Conservation (phyloP, 169 alveolate species). For the Babesia divergens region DNA sequence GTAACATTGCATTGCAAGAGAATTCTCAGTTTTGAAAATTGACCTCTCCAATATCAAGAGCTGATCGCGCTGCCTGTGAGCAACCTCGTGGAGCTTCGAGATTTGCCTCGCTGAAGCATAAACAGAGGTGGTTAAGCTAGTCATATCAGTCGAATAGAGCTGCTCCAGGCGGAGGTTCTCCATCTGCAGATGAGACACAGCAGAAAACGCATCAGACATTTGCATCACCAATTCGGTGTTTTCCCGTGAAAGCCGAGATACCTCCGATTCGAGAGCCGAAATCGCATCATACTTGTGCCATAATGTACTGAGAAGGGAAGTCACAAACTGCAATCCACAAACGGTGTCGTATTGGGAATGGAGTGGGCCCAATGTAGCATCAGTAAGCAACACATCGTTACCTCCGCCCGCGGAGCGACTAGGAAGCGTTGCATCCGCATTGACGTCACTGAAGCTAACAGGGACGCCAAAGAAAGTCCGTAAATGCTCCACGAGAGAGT, state of each 20-base stretch:
- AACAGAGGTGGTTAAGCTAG: slow-evolving; percentile 4
- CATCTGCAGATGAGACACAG: neutral
- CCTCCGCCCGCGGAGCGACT: neutral
- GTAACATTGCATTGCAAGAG: neutral
- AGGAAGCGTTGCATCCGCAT: neutral
- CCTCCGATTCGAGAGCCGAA: slow-evolving; percentile 16
- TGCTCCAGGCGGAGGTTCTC: slow-evolving; percentile 12
- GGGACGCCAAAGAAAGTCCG: neutral
- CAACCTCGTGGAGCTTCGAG: slow-evolving; percentile 6
- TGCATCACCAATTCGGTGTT: slow-evolving; percentile 20
- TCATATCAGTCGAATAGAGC: neutral
- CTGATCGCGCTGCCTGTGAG: neutral
- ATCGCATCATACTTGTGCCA: slow-evolving; percentile 18
- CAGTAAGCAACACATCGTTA: neutral
- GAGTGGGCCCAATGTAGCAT: neutral
- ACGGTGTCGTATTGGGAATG: neutral
- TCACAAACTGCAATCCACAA: neutral
- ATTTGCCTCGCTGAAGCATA: neutral
- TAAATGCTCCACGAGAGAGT: neutral
- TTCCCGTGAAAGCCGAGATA: slow-evolving; percentile 14
- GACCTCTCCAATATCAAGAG: neutral
- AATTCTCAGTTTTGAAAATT: neutral
- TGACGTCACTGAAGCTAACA: neutral
- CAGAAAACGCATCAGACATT: slow-evolving; percentile 26
- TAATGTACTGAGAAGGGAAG: slow-evolving; percentile 1